These are phyloP conservation scores for Heliamphora exappendiculata DNA, from an alignment of 148 eudicot species.

Conservation along the genomic window DNA sequence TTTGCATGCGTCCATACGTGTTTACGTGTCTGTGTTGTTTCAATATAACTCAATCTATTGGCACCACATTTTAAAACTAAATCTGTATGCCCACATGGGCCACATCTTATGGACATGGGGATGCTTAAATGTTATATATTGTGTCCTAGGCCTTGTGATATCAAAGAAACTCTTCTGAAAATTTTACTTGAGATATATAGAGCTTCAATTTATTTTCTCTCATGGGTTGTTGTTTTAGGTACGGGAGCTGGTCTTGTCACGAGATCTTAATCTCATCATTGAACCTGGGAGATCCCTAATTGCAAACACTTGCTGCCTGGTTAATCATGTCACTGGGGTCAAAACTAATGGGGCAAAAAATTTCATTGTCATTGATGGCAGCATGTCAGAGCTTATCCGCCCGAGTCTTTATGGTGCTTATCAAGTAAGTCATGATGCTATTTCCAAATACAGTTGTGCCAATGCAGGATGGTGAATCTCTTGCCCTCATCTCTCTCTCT, in stretches of 20 bases:
- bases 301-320: constrained; percentile 90
- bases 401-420: constrained; percentile 94
- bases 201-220: neutral
- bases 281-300: constrained; percentile 96
- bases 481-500: neutral
- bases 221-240: constrained; percentile 40
- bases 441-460: neutral
- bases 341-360: constrained; percentile 93
- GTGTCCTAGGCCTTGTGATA: too few species aligned
- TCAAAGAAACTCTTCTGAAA: neutral
- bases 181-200: neutral
- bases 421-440: constrained; percentile 46
- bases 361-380: constrained; percentile 86
- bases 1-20: neutral
- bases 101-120: neutral
- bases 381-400: constrained; percentile 97
- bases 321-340: constrained; percentile 91
- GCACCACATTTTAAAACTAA: neutral
- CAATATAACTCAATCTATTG: neutral
- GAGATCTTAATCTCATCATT: constrained; percentile 77
- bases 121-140: too few species aligned
- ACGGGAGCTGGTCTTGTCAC: constrained; percentile 70
- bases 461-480: neutral
- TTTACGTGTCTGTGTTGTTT: neutral
- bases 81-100: neutral